Evolutionary conservation across 2,329 filamentous ascomycete genomes (phyloP), one percentile per base, ranked within the genome.

Genomic region (Beauveria medogensis): DNA sequence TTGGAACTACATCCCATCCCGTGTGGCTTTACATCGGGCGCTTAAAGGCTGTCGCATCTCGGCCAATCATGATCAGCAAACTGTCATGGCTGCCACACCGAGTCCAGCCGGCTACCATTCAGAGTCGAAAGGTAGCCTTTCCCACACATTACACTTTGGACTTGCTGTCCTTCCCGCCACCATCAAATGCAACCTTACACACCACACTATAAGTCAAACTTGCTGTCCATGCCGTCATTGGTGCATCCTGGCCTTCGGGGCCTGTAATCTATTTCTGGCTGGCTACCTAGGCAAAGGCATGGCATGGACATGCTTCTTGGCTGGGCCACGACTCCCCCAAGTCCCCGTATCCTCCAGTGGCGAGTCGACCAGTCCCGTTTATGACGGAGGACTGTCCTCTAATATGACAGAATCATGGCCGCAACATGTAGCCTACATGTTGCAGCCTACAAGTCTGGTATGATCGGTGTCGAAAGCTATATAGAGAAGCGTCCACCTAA

Each of bases 21-120:
- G 48, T 59, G 56, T 51, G 56, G 47, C 18, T 52, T 51, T 40
- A 20, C 56, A 30, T 34, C 48, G 47, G 56, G 56, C 56, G 56
- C 56, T 43, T 52, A 59, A 24, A 52, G 47, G 5, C 24, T 51
- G 14, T 18, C 22, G 51, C n/a, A 8, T 40, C 22, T 10, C 24
- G 26, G 28, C 56, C 56, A 59, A 59, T 59, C 56, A 59, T 40
- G 16, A 34, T 34, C 47, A 18, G 44, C n/a, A 52, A 26, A 10
- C 46, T n/a, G 18, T 24, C 18, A 59, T 52, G 34, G 34, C 56
- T 44, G 47, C 47, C 56, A 59, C 56, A 52, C 56, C 56, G 18
- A 12, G 37, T 40, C 34, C 40, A 18, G 10, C 46, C 24, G 2
- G n/a, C 12, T 20, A 14, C 44, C 30, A 40, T 26, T 41, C 10